These are phyloP conservation scores for Williopsis jadinii DNA, from an alignment of 1,139 yeast species.

Conservation along the genomic window DNA sequence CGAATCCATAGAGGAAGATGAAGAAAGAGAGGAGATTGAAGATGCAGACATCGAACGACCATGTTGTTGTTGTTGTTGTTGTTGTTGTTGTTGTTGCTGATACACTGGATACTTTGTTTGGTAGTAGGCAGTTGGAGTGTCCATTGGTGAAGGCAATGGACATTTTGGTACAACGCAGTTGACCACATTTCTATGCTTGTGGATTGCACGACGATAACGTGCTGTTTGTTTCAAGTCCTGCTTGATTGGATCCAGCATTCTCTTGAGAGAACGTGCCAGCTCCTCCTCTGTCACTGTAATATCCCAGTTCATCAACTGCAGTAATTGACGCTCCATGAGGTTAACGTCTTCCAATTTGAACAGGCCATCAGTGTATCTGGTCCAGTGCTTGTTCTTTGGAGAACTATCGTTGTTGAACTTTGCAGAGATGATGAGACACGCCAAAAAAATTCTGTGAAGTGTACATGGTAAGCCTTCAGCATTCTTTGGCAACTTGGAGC, in stretches of 20 bases:
- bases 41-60: slow-evolving; percentile 11
- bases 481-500: slow-evolving; percentile 53
- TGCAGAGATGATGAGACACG: slow-evolving; percentile 64
- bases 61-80: slow-evolving; percentile 5
- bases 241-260: slow-evolving; percentile 58
- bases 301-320: slow-evolving; percentile 67
- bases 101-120: neutral
- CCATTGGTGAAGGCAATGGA: slow-evolving; percentile 2
- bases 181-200: slow-evolving; percentile 10
- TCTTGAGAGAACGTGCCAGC: slow-evolving; percentile 39
- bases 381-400: slow-evolving; percentile 75
- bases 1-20: slow-evolving; percentile 6
- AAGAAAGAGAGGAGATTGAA: slow-evolving; percentile 10
- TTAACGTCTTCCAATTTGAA: slow-evolving; percentile 64
- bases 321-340: slow-evolving; percentile 72
- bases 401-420: slow-evolving; percentile 73
- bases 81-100: slow-evolving; percentile 1
- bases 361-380: slow-evolving; percentile 66
- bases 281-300: slow-evolving; percentile 49
- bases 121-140: neutral
- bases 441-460: slow-evolving; percentile 66
- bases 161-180: slow-evolving; percentile 2
- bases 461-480: slow-evolving; percentile 76
- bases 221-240: slow-evolving; percentile 40
- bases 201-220: slow-evolving; percentile 15